A percentile compares a stretch with the other conserved stretches of the same genome.
Conservation (phyloP, 2,329 filamentous ascomycete species). For the Paecilomyces fulvus region DNA sequence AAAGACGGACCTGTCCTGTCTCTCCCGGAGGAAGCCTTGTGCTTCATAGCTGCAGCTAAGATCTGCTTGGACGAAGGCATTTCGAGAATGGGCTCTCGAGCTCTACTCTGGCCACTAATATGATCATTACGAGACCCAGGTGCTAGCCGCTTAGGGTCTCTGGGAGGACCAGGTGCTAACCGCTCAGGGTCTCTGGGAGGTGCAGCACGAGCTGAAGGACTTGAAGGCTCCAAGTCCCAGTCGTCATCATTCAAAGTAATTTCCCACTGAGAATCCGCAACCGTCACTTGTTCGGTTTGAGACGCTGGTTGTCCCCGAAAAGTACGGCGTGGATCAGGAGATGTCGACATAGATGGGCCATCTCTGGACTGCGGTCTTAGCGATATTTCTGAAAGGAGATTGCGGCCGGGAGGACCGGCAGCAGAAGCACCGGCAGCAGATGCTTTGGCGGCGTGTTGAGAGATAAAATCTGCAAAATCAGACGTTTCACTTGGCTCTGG, state of each 20-base stretch:
- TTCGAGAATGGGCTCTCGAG: neutral
- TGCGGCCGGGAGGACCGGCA: neutral
- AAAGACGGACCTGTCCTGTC: conserved; percentile 10
- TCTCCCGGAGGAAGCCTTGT: neutral
- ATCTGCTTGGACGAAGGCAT: conserved; percentile 3
- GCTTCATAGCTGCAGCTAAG: conserved; percentile 7
- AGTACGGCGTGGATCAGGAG: neutral
- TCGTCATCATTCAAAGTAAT: neutral
- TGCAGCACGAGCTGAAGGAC: neutral
- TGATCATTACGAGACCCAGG: neutral
- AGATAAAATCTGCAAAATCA: neutral
- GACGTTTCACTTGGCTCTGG: neutral
- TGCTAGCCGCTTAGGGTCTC: neutral
- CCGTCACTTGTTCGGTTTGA: conserved; percentile 4
- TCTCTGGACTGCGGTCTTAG: neutral
- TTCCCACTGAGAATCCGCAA: conserved; percentile 9
- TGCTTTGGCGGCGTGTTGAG: neutral
- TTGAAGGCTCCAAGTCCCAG: neutral
- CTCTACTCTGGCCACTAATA: neutral
- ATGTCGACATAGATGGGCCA: neutral
- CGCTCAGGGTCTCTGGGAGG: neutral
- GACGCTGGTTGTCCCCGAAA: conserved; percentile 2
- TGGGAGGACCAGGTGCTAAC: neutral
- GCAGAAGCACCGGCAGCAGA: neutral
- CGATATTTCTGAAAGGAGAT: neutral